Evolutionary conservation across 2,329 filamentous ascomycete genomes (phyloP).

Genomic region (Xylaria digitata): DNA sequence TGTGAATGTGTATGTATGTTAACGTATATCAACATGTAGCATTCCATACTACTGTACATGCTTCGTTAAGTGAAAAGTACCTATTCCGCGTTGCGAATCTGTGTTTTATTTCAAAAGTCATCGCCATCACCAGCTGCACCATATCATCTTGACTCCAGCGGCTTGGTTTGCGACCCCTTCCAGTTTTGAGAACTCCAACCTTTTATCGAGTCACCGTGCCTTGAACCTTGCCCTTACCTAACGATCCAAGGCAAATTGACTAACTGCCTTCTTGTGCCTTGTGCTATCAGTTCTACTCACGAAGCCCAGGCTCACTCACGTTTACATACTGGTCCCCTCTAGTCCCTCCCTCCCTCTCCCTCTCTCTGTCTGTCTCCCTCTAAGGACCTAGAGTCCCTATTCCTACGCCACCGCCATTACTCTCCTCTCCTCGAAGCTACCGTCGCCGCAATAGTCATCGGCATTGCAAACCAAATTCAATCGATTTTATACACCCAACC

Average conservation of each 20-base stretch:
- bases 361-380: background rate
- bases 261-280: constrained; percentile 7
- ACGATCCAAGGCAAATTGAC: constrained; percentile 11
- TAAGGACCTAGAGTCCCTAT: background rate
- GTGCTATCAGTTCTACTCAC: constrained; percentile 18
- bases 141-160: constrained; percentile 26
- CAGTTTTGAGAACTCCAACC: constrained; percentile 6
- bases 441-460: constrained; percentile 10
- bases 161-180: constrained; percentile 16
- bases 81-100: constrained; percentile 18
- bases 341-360: constrained; percentile 14
- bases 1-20: background rate
- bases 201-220: constrained; percentile 11
- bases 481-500: constrained; percentile 9
- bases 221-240: constrained; percentile 14
- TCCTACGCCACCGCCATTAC: background rate
- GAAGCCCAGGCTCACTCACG: constrained; percentile 3
- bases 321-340: constrained; percentile 20
- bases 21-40: background rate
- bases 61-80: constrained; percentile 23
- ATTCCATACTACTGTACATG: constrained; percentile 16
- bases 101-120: constrained; percentile 28
- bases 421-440: constrained; percentile 15
- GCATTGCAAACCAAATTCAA: constrained; percentile 1
- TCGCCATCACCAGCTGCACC: constrained; percentile 23